Evolutionary conservation across 805 yeast species (phyloP).

Genomic region (Wickerhamiella nectarea): DNA sequence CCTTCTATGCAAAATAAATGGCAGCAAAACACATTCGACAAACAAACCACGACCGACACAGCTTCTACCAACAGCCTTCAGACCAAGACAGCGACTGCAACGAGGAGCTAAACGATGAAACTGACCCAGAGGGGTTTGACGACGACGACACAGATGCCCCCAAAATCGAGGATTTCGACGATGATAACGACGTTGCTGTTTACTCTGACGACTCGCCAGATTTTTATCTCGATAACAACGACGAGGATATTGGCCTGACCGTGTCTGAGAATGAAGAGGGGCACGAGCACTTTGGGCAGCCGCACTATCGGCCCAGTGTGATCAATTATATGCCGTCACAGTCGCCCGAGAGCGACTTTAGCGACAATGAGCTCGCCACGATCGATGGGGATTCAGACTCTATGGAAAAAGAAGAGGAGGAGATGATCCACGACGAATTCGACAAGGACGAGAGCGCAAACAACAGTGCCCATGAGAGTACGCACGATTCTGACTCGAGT

Average conservation of each 20-base stretch:
- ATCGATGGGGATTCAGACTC: conserved; percentile 26
- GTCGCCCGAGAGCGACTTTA: conserved; percentile 34
- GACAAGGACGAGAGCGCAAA: conserved; percentile 17
- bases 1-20: conserved; percentile 6
- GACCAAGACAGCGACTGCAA: background rate
- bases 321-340: conserved; percentile 25
- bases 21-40: conserved; percentile 7
- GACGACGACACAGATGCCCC: conserved; percentile 26
- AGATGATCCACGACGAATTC: conserved; percentile 26
- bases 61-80: background rate
- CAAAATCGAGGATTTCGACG: conserved; percentile 10
- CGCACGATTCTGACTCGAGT: conserved; percentile 15
- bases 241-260: conserved; percentile 25
- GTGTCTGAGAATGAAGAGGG: conserved; percentile 36
- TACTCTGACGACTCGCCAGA: conserved; percentile 22
- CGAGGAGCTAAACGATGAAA: conserved; percentile 32
- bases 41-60: conserved; percentile 4
- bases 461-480: conserved; percentile 22
- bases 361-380: conserved; percentile 33
- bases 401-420: conserved; percentile 29
- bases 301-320: conserved; percentile 22
- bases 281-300: conserved; percentile 13
- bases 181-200: conserved; percentile 15
- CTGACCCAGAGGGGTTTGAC: conserved; percentile 29
- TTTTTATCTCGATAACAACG: conserved; percentile 24